Percentiles rank a stretch among this genome's conserved stretches.
Conservation (phyloP, 225 moss, liverwort and hornwort genomes). For the Polytrichum formosum region DNA sequence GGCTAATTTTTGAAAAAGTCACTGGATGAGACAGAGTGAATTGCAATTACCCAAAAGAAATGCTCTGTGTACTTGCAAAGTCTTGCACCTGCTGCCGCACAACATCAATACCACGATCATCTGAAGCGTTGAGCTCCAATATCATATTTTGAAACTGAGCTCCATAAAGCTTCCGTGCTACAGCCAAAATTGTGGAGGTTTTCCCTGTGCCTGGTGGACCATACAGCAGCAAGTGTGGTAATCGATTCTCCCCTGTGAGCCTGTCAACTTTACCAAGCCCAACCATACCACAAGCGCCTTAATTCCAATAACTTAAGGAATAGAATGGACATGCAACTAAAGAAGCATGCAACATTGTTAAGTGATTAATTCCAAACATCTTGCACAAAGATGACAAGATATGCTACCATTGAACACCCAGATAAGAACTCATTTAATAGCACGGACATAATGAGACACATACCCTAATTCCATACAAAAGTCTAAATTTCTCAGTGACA, state of each 20-base stretch:
- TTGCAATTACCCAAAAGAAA: slow-evolving; percentile 73
- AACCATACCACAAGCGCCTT: slow-evolving; percentile 1
- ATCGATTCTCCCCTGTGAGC: slow-evolving; percentile 87
- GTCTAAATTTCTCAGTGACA: too few species aligned
- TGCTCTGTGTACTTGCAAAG: slow-evolving; percentile 98
- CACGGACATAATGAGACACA: too few species aligned
- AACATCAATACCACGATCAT: slow-evolving; percentile 97
- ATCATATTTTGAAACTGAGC: slow-evolving; percentile 97
- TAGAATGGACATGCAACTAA: too few species aligned
- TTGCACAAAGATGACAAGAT: too few species aligned
- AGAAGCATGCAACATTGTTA: too few species aligned
- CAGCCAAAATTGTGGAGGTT: slow-evolving; percentile 93
- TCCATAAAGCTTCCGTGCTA: slow-evolving; percentile 94
- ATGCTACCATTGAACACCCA: too few species aligned
- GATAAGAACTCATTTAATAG: too few species aligned
- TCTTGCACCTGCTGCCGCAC: slow-evolving; percentile 98
- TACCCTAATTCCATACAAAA: too few species aligned
- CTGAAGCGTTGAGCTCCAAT: slow-evolving; percentile 95
- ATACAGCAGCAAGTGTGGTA: slow-evolving; percentile 88
- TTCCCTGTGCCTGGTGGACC: slow-evolving; percentile 99
- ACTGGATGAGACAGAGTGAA: too few species aligned
- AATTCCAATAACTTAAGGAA: too few species aligned
- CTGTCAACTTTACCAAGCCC: slow-evolving; percentile 71
- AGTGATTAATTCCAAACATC: too few species aligned
- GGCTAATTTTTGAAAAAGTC: too few species aligned